These are phyloP conservation scores for Botrytis pseudocinerea DNA, from an alignment of 2,329 filamentous ascomycete genomes.

Conservation along the genomic window DNA sequence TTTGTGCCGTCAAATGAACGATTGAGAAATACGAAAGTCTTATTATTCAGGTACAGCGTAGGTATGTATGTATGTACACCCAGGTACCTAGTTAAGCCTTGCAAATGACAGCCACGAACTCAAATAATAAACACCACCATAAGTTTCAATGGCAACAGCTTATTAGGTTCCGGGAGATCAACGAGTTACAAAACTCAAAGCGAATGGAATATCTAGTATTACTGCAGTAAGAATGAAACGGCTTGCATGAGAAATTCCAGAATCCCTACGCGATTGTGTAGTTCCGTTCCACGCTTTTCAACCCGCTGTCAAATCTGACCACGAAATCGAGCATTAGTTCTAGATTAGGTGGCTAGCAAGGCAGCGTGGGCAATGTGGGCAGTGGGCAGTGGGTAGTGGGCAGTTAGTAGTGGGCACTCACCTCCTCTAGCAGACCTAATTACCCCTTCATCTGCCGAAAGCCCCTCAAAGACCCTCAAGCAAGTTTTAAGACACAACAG, in stretches of 20 bases:
- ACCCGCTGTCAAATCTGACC: constrained; percentile 5
- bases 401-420: background rate
- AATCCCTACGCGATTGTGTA: background rate
- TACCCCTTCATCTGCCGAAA: constrained; percentile 17
- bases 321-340: constrained; percentile 7
- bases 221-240: background rate
- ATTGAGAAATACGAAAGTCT: background rate
- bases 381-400: background rate
- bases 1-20: background rate
- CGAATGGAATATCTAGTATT: background rate
- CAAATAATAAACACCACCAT: constrained; percentile 9
- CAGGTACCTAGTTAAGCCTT: constrained; percentile 2
- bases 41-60: background rate
- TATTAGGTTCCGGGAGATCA: constrained; percentile 20
- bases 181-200: background rate
- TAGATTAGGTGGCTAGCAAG: background rate
- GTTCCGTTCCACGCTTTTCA: background rate
- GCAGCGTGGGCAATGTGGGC: background rate
- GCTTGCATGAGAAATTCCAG: background rate
- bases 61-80: background rate
- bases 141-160: background rate
- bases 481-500: background rate
- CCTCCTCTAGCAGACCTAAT: constrained; percentile 1
- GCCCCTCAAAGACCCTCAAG: constrained; percentile 2
- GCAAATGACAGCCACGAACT: background rate